phyloP scores from a whole-genome alignment of 805 yeast species.

The Yueomyces sinensis region DNA sequence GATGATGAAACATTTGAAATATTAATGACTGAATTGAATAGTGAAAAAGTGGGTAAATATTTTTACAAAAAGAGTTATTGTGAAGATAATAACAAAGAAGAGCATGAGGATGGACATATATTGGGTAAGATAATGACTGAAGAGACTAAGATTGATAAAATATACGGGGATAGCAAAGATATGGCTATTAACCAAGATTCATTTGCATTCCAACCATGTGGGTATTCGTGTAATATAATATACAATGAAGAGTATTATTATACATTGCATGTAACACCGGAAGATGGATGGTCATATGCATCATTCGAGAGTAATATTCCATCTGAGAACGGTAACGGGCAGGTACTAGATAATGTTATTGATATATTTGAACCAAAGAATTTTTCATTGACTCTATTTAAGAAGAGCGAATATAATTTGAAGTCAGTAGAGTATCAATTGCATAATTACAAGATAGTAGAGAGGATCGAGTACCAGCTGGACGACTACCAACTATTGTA shows the following conservation, averaged over 20 bases:
- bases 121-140: constrained; percentile 60
- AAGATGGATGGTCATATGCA: constrained; percentile 88
- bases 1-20: constrained; percentile 74
- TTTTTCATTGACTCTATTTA: constrained; percentile 51
- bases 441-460: not conserved
- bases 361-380: constrained; percentile 59
- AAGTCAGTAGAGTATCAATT: constrained; percentile 5
- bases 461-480: constrained; percentile 39
- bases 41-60: constrained; percentile 13
- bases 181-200: constrained; percentile 53
- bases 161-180: constrained; percentile 30
- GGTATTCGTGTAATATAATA: constrained; percentile 81
- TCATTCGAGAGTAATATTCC: constrained; percentile 79
- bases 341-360: constrained; percentile 49
- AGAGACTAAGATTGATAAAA: constrained; percentile 44
- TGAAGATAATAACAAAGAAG: constrained; percentile 3
- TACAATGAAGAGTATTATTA: constrained; percentile 51
- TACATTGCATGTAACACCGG: constrained; percentile 92
- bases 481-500: constrained; percentile 63
- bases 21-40: constrained; percentile 75
- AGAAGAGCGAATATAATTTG: no score
- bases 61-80: not conserved
- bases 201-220: constrained; percentile 88
- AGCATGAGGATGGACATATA: constrained; percentile 51
- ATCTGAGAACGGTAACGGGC: constrained; percentile 28